Base-by-base conservation (phyloP, 768 basidiomycete species). In the Suillus paluster region DNA sequence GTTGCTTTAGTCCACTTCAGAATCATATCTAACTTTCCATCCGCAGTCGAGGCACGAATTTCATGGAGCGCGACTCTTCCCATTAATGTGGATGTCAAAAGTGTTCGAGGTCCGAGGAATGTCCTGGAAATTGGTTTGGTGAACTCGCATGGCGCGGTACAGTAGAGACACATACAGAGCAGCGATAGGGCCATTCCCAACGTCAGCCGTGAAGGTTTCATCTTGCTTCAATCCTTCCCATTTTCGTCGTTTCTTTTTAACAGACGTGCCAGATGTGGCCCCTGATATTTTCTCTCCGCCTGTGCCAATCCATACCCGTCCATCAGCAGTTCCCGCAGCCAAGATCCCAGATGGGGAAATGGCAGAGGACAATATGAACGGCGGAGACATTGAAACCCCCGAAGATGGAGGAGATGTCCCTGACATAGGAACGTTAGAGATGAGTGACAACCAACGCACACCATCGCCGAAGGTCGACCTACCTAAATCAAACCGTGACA, bases 321-420 rank as follows among this genome's bases (percentile, higher is more conserved):
- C 92, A 69, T 94, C 90, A 10, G 91, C 92, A 1, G 87, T 90
- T 6, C 90, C 87, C 7, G 85, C 89, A 15, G 86, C 90, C 19
- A 93, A 69, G 36, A 86, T 69, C 0, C 89, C 91, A 5, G 76
- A 80, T 0, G 80, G 61, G 4, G 88, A 87, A 33, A 94, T 69
- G 1, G 89, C 79, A 45, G 84, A 75, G 25, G 84, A 88, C 71
- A 86, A 80, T 57, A 94, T 75, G 70, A 94, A 95, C 1, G 92
- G 90, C 1, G 91, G 91, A 2, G 91, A 86, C 27, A 93, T 75
- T 0, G 85, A 80, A 61, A 89, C 78, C 1, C 84, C 84, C 1
- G 79, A 79, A 14, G 77, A 73, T 39, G 79, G 74, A 4, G 78
- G 73, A 5, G 80, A 66, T 9, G 80, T 84, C 82, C 66, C 63